Evolutionary conservation across 148 eudicot genomes (phyloP).

Genomic region (Oxyria digyna): DNA sequence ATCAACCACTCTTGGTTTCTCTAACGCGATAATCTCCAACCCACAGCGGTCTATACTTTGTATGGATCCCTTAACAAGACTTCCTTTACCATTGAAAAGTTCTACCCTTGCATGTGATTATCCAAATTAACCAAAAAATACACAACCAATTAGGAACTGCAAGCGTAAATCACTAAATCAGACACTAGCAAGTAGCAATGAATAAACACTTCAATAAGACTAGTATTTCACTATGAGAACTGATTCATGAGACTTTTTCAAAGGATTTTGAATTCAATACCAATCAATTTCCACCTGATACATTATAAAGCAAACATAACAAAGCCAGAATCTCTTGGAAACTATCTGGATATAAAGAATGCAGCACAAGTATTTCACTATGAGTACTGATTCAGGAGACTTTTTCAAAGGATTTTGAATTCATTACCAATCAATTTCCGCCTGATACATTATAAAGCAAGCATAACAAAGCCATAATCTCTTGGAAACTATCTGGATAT

Average conservation of each 20-base stretch:
- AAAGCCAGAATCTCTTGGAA: too few relatives aligned
- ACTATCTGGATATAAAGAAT: too few relatives aligned
- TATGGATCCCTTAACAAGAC: conserved; percentile 68
- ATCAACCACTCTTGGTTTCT: conserved; percentile 40
- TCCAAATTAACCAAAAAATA: conserved; percentile 10
- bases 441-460: too few relatives aligned
- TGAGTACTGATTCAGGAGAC: too few relatives aligned
- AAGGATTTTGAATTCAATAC: too few relatives aligned
- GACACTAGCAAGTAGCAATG: not conserved
- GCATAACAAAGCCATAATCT: too few relatives aligned
- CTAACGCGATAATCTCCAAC: conserved; percentile 53
- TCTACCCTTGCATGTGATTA: conserved; percentile 67
- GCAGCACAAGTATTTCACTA: too few relatives aligned
- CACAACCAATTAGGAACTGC: conserved; percentile 4
- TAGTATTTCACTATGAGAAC: not conserved
- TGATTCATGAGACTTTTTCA: too few relatives aligned
- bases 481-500: too few relatives aligned
- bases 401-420: too few relatives aligned
- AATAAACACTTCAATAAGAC: not conserved
- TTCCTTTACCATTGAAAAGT: conserved; percentile 92
- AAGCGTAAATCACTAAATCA: not conserved
- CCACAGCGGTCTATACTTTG: conserved; percentile 70
- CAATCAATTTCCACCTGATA: too few relatives aligned
- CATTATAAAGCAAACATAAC: not conserved
- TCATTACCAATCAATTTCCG: too few relatives aligned